phyloP scores from a whole-genome alignment of 208 protist genomes.

The Herpetomonas samuelpessoai region DNA sequence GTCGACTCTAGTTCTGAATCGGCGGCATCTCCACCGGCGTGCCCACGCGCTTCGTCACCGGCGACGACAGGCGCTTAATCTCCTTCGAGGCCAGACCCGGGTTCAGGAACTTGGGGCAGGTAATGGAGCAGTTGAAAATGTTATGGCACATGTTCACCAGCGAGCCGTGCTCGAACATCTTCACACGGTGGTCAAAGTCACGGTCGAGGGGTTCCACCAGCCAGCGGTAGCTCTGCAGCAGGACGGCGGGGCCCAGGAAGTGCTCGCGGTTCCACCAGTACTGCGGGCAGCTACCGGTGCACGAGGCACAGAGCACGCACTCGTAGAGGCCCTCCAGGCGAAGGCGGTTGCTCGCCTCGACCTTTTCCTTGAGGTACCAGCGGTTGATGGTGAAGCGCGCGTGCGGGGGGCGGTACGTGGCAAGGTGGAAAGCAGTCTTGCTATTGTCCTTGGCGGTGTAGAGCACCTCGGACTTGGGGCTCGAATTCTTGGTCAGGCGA shows the following conservation, averaged over 20 bases:
- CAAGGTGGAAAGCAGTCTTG: conserved; percentile 80
- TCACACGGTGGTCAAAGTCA: conserved; percentile 81
- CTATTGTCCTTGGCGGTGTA: conserved; percentile 89
- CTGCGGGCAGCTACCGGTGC: conserved; percentile 83
- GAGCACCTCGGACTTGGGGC: conserved; percentile 44
- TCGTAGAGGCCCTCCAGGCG: conserved; percentile 88
- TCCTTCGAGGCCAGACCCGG: conserved; percentile 84
- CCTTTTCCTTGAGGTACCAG: conserved; percentile 91
- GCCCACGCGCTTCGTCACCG: conserved; percentile 48
- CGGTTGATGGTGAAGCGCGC: conserved; percentile 62
- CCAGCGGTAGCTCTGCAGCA: conserved; percentile 89
- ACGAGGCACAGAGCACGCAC: conserved; percentile 89
- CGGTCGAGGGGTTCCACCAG: conserved; percentile 87
- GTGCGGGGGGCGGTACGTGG: conserved; percentile 40
- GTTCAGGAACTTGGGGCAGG: conserved; percentile 91
- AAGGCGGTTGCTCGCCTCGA: conserved; percentile 75
- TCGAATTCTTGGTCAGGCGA: conserved; percentile 69
- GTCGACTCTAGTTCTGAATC: conserved; percentile 20
- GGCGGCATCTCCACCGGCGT: conserved; percentile 29
- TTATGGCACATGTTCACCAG: conserved; percentile 92
- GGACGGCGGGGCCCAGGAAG: conserved; percentile 87
- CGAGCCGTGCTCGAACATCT: conserved; percentile 82
- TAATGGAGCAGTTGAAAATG: conserved; percentile 91
- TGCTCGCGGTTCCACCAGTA: conserved; percentile 93
- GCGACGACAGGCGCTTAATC: conserved; percentile 82